Conservation (phyloP, 1,139 yeast species). For the Yamadazyma oceani region DNA sequence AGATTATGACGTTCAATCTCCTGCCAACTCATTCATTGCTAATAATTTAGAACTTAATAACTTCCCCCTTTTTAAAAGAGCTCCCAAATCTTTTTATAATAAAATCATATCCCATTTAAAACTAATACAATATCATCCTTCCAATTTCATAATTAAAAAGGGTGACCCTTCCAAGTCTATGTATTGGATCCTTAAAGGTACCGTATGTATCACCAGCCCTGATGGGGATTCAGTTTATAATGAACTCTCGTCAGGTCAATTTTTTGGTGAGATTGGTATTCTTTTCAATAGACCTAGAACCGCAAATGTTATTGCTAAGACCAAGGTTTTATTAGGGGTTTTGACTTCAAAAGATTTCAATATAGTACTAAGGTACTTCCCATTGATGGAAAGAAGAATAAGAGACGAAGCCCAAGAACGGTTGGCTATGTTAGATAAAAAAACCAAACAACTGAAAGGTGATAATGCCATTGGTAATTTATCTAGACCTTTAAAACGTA, state of each 20-base stretch:
- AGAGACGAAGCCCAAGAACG: conserved; percentile 80
- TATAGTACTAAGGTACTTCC: conserved; percentile 59
- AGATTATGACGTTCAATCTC: conserved; percentile 13
- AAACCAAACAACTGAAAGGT: conserved; percentile 30
- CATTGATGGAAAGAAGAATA: conserved; percentile 63
- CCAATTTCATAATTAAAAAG: conserved; percentile 63
- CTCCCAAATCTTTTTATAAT: conserved; percentile 62
- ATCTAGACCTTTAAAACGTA: neutral
- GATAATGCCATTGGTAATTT: neutral
- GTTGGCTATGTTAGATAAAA: conserved; percentile 65
- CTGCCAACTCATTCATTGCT: conserved; percentile 45
- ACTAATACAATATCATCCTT: conserved; percentile 62
- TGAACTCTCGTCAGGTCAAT: conserved; percentile 65
- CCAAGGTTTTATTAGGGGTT: conserved; percentile 65
- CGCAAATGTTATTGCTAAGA: conserved; percentile 74
- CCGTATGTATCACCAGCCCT: conserved; percentile 69
- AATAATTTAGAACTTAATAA: conserved; percentile 36
- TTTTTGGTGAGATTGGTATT: conserved; percentile 79
- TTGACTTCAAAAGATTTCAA: conserved; percentile 64
- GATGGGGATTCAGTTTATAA: conserved; percentile 78
- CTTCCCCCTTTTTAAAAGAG: conserved; percentile 63
- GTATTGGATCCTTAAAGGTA: conserved; percentile 78
- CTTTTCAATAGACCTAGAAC: conserved; percentile 73
- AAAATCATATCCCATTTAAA: conserved; percentile 59
- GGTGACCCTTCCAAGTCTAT: conserved; percentile 77